A percentile compares a stretch with the other conserved stretches of the same genome.
phyloP scores from a whole-genome alignment of 2,329 filamentous ascomycete species.

The Beauveria sp. region DNA sequence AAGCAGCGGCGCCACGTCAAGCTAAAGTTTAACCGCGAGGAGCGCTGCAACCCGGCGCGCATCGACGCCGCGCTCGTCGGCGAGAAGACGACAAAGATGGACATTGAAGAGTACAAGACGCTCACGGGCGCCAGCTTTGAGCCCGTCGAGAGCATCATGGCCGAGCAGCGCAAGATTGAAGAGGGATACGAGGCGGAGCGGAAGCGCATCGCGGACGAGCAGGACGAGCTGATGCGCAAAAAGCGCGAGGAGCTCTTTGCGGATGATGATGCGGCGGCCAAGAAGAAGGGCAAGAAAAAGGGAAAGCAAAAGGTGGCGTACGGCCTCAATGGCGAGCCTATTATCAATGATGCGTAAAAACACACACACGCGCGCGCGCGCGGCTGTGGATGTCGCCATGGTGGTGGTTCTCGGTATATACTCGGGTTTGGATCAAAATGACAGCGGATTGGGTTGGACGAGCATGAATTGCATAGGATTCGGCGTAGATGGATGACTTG shows the following conservation, averaged over 20 bases:
- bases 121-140: slow-evolving; percentile 46
- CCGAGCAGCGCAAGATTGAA: slow-evolving; percentile 42
- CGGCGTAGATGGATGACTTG: neutral
- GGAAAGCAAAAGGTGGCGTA: slow-evolving; percentile 27
- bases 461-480: slow-evolving; percentile 1
- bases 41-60: slow-evolving; percentile 55
- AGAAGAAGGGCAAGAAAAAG: slow-evolving; percentile 27
- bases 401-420: no score
- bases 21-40: slow-evolving; percentile 75
- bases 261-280: slow-evolving; percentile 26
- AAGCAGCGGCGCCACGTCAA: slow-evolving; percentile 69
- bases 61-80: slow-evolving; percentile 59
- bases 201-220: slow-evolving; percentile 36
- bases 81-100: slow-evolving; percentile 48
- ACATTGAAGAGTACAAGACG: slow-evolving; percentile 54
- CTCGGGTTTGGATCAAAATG: no score
- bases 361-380: no score
- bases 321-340: slow-evolving; percentile 31
- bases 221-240: slow-evolving; percentile 39
- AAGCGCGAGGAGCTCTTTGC: slow-evolving; percentile 43
- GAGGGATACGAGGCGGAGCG: slow-evolving; percentile 39
- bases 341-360: slow-evolving; percentile 18
- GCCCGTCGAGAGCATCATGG: slow-evolving; percentile 47
- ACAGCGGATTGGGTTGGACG: neutral
- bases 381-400: no score